Percentiles rank a stretch among this genome's conserved stretches.
phyloP scores from a whole-genome alignment of 1,284 basidiomycete genomes.

The Inonotus obliquus region DNA sequence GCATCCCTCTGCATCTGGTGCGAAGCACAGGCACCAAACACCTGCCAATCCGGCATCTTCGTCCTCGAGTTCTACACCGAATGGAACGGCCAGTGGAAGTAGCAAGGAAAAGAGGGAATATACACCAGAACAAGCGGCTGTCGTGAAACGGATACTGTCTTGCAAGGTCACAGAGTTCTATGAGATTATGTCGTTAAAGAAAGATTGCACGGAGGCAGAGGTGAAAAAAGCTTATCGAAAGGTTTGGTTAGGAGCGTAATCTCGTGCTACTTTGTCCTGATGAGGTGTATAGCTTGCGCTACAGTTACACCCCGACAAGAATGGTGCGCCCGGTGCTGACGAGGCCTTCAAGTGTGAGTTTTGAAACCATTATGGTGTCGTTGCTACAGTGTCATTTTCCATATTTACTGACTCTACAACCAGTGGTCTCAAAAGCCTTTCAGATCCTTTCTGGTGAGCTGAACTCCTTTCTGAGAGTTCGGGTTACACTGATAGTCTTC shows the following conservation, averaged over 20 bases:
- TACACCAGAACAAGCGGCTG: conserved; percentile 78
- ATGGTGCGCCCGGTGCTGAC: conserved; percentile 95
- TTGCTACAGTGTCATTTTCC: not conserved
- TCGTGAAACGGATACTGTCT: conserved; percentile 83
- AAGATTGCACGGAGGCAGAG: conserved; percentile 83
- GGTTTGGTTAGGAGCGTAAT: conserved; percentile 40
- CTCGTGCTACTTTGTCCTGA: not conserved
- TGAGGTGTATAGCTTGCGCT: conserved; percentile 68
- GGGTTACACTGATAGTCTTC: not conserved
- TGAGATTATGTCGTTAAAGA: conserved; percentile 83
- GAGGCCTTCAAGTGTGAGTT: conserved; percentile 96
- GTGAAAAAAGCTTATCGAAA: conserved; percentile 98
- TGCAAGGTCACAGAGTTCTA: conserved; percentile 94
- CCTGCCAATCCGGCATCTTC: conserved; percentile 25
- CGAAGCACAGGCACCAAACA: conserved; percentile 47
- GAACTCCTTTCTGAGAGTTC: not conserved
- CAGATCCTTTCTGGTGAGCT: conserved; percentile 79
- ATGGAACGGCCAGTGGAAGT: conserved; percentile 49
- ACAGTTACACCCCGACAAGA: conserved; percentile 95
- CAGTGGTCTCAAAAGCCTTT: conserved; percentile 98
- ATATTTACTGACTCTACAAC: conserved; percentile 10
- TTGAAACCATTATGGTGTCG: not conserved
- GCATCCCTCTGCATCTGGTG: conserved; percentile 63
- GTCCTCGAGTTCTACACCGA: conserved; percentile 31
- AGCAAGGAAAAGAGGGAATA: conserved; percentile 78